A percentile compares a stretch with the other conserved stretches of the same genome.
Conservation (phyloP, 257 asterid species). For the Pogostemon cablin region DNA sequence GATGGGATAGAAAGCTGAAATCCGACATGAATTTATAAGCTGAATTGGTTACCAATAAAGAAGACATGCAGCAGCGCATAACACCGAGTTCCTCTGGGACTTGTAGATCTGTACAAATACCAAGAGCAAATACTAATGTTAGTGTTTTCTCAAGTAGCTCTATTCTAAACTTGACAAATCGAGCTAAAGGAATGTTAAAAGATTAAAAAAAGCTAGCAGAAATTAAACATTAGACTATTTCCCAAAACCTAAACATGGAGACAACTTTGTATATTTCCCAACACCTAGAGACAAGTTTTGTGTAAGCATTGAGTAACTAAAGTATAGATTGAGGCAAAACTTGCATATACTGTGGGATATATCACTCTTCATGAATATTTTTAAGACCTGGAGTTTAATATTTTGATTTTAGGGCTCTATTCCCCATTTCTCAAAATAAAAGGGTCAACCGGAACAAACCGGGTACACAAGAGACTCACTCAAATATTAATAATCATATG, state of each 20-base stretch:
- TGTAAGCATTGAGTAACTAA: no score
- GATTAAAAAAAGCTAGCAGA: background rate
- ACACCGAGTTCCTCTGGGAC: constrained; percentile 81
- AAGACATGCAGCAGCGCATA: constrained; percentile 69
- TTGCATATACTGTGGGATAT: no score
- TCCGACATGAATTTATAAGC: background rate
- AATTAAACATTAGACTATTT: background rate
- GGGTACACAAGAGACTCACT: no score
- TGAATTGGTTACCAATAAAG: constrained; percentile 63
- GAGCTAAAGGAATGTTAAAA: constrained; percentile 6
- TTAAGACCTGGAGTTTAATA: no score
- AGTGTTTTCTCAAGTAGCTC: background rate
- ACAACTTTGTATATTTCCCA: background rate
- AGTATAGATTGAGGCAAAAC: no score
- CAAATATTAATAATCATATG: background rate
- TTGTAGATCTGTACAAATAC: constrained; percentile 65
- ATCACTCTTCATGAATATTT: no score
- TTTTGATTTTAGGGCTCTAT: no score
- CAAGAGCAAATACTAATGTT: constrained; percentile 15
- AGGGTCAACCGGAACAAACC: no score
- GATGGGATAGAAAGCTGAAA: background rate
- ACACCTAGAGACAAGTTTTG: no score
- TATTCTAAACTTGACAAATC: constrained; percentile 11
- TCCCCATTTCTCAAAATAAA: no score
- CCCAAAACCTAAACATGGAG: background rate